Evolutionary conservation across 176 grass and related monocot species (phyloP).

Genomic region (Thalia dealbata): DNA sequence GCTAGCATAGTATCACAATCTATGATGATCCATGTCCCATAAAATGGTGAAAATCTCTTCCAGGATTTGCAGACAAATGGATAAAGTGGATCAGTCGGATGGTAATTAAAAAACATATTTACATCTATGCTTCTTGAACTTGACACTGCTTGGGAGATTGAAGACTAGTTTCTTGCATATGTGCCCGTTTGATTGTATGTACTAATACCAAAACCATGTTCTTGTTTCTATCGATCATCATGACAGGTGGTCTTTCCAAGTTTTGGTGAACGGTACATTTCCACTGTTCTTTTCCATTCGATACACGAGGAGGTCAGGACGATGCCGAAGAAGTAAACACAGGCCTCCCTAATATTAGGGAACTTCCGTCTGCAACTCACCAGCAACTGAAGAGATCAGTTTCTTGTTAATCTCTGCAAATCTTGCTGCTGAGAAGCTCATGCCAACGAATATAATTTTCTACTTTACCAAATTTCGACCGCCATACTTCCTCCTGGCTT

Average conservation of each 20-base stretch:
- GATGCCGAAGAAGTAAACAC: constrained; percentile 45
- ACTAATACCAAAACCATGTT: neutral
- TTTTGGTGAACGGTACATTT: constrained; percentile 87
- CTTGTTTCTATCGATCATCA: neutral
- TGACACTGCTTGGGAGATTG: neutral
- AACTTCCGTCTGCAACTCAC: neutral
- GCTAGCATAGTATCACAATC: too few relatives aligned
- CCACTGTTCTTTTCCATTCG: constrained; percentile 58
- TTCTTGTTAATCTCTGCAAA: neutral
- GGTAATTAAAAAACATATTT: neutral
- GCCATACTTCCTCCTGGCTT: neutral
- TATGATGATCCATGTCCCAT: neutral
- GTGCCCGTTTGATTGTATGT: neutral
- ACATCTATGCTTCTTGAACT: neutral
- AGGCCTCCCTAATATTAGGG: neutral
- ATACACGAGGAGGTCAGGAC: constrained; percentile 71
- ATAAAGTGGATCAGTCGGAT: neutral
- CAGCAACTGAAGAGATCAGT: neutral
- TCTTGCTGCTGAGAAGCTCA: neutral
- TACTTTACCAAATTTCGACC: neutral
- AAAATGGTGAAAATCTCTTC: neutral
- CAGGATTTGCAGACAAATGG: neutral
- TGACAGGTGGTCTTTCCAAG: constrained; percentile 89
- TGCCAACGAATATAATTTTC: neutral
- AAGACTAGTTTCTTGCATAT: neutral